A percentile compares a stretch with the other conserved stretches of the same genome.
These are phyloP conservation scores for Trichosporon sp. DNA, from an alignment of 1,284 basidiomycete genomes.

Conservation along the genomic window DNA sequence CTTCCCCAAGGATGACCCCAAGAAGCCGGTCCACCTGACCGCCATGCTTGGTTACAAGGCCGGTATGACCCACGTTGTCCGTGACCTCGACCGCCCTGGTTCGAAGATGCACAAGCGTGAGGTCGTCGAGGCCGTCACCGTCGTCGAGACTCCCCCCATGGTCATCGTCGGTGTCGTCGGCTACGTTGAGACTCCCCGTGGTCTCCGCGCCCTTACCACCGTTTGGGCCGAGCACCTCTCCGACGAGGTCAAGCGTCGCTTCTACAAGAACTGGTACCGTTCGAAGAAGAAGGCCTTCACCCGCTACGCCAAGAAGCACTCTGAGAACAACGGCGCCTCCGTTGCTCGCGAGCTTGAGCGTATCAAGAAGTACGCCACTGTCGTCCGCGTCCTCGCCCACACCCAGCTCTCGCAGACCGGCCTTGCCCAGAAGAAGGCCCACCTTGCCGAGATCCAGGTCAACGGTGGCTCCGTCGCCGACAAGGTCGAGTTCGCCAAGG, in stretches of 20 bases:
- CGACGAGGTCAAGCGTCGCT: constrained; percentile 90
- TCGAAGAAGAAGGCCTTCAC: constrained; percentile 99
- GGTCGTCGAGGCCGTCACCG: constrained; percentile 94
- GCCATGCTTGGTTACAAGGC: constrained; percentile 99
- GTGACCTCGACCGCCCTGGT: constrained; percentile 97
- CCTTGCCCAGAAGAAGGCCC: constrained; percentile 98
- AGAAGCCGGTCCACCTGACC: constrained; percentile 98
- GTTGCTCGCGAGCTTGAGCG: constrained; percentile 95
- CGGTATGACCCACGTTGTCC: constrained; percentile 99
- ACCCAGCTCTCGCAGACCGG: constrained; percentile 98
- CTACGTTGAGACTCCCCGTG: constrained; percentile 99
- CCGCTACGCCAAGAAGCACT: constrained; percentile 93
- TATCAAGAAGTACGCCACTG: constrained; percentile 99
- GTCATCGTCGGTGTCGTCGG: constrained; percentile 98
- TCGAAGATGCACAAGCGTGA: constrained; percentile 99
- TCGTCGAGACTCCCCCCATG: constrained; percentile 96
- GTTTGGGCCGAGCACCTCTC: constrained; percentile 63
- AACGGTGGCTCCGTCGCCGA: constrained; percentile 96
- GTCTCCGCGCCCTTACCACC: constrained; percentile 75
- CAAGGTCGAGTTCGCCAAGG: constrained; percentile 96
- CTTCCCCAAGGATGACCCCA: constrained; percentile 99
- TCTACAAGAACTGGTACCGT: constrained; percentile 99
- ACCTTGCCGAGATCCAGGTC: constrained; percentile 99
- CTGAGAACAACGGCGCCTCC: constrained; percentile 89
- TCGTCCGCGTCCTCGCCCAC: constrained; percentile 98